A percentile compares a stretch with the other conserved stretches of the same genome.
These are phyloP conservation scores for Tuber magnatum DNA, from an alignment of 495 filamentous ascomycete species.

Conservation along the genomic window DNA sequence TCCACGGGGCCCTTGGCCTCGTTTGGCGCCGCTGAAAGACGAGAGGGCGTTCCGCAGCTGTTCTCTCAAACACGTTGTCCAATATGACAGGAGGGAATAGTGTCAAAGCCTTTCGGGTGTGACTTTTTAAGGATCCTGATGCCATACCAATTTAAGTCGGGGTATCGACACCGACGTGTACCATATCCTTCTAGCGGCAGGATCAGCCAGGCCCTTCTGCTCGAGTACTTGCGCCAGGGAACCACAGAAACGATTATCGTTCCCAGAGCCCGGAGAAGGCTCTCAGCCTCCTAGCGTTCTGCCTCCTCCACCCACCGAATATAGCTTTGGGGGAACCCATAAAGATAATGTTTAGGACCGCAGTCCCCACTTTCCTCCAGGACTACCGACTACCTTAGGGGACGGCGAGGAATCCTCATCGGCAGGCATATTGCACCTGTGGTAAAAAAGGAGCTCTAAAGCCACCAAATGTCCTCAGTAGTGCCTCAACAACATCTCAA, in stretches of 20 bases:
- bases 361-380: not conserved
- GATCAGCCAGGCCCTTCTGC: not conserved
- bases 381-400: not conserved
- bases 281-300: not conserved
- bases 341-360: not conserved
- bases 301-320: not conserved
- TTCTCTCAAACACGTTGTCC: slow-evolving; percentile 3
- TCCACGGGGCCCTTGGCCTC: not conserved
- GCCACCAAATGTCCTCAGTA: not conserved
- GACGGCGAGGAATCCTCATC: slow-evolving; percentile 2
- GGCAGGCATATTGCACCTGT: not conserved
- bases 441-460: slow-evolving; percentile 1
- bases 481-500: not conserved
- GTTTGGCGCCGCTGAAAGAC: not conserved
- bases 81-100: slow-evolving; percentile 5
- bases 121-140: not conserved
- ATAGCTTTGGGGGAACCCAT: not conserved
- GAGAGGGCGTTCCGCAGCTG: not conserved
- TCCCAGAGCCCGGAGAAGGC: not conserved
- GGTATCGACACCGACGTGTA: not conserved
- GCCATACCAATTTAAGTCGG: not conserved
- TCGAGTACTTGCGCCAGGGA: not conserved
- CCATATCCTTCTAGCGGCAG: not conserved
- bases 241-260: not conserved
- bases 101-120: not conserved